Base-by-base conservation (phyloP, 2,329 filamentous ascomycete genomes). In the Fusarium subglutinans region DNA sequence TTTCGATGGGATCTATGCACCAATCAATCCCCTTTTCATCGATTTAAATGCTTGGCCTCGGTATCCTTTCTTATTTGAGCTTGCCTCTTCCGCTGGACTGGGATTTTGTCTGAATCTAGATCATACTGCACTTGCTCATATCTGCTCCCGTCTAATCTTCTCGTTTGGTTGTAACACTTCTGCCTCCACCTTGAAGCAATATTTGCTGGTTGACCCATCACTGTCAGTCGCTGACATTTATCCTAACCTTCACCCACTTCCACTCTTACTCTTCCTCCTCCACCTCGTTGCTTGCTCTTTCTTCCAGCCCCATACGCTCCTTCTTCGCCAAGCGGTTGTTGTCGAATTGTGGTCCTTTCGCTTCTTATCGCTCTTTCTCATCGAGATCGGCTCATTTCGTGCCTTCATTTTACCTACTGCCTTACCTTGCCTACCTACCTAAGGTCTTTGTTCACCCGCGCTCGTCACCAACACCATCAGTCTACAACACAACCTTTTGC, bases 291-390 rank as follows among this genome's bases (percentile, higher is more conserved):
- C 43, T 69, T 55, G 56, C 55, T 68, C 53, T 62, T 65, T 63
- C 50, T 64, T 26, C 38, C 63, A 59, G 64, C 51, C 66, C 59
- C 56, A 54, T 66, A 71, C 69, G 45, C 66, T 77, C 71, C 51
- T 77, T 76, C 69, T 57, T 69, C 50, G 50, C 60, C 50, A 51
- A 66, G 50, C 38, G 37, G 56, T 62, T 61, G 53, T 43, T 59
- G 37, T 40, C 43, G 55, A 71, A 47, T 56, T 71, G 67, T 54
- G 74, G 61, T 53, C 43, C 68, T 48, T 72, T 77, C 58, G 45
- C 53, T 78, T 75, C 68, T 73, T 57, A 71, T 76, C 73, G 54
- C 50, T 78, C 75, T 53, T 78, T 78, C 73, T 56, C 45, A 56
- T 54, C 51, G 56, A 57, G 63, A 59, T 59, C 43, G 37, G 50